Conservation (phyloP, 2,329 filamentous ascomycete species). For the Talaromyces sp. region DNA sequence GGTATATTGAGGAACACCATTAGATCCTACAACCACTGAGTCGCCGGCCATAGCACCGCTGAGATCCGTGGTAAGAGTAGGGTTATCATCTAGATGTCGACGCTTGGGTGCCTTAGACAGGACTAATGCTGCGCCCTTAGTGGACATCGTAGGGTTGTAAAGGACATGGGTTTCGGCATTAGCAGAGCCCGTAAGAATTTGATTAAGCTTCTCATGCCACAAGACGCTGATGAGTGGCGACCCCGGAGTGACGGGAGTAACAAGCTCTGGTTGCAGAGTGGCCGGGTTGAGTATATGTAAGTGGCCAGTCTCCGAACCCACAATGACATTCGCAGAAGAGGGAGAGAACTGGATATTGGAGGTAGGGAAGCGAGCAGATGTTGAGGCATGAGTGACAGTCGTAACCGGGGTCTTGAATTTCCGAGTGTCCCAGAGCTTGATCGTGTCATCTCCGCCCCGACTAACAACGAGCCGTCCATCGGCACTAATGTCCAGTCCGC, state of each 20-base stretch:
- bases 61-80: conserved; percentile 81
- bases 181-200: conserved; percentile 91
- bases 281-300: conserved; percentile 93
- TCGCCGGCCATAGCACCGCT: conserved; percentile 81
- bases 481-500: conserved; percentile 84
- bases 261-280: conserved; percentile 79
- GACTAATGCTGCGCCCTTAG: conserved; percentile 78
- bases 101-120: conserved; percentile 94
- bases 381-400: conserved; percentile 76
- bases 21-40: conserved; percentile 70
- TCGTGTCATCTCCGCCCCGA: conserved; percentile 83
- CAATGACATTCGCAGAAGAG: conserved; percentile 80
- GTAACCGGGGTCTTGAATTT: conserved; percentile 92
- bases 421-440: conserved; percentile 95
- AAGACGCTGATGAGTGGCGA: conserved; percentile 79
- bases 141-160: conserved; percentile 84
- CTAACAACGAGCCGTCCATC: conserved; percentile 92
- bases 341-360: conserved; percentile 90
- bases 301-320: conserved; percentile 81
- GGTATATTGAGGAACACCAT: conserved; percentile 73
- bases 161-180: conserved; percentile 88
- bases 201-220: conserved; percentile 95
- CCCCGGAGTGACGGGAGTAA: conserved; percentile 85
- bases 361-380: conserved; percentile 79
- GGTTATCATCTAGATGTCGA: conserved; percentile 92